phyloP scores from a whole-genome alignment of 129 eudicot genomes.

The Oenanthe sinensis region DNA sequence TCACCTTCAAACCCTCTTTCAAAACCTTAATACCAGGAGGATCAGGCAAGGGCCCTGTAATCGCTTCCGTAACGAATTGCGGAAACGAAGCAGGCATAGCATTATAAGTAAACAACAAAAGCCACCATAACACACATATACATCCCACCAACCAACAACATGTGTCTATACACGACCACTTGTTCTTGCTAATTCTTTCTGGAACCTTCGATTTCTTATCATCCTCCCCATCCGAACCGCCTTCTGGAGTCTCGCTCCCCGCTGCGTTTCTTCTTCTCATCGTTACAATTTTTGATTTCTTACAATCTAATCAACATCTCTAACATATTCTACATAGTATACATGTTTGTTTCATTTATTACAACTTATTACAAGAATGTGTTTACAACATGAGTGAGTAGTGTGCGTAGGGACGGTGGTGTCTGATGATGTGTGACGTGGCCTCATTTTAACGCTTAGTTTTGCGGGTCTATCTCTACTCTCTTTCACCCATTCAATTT shows the following conservation, averaged over 20 bases:
- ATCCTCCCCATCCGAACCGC: constrained; percentile 13
- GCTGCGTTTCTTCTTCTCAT: constrained; percentile 38
- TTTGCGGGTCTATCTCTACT: background rate
- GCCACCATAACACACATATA: constrained; percentile 80
- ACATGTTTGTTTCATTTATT: too few relatives aligned
- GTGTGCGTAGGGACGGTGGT: background rate
- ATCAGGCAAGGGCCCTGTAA: constrained; percentile 83
- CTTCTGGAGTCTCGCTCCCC: constrained; percentile 12
- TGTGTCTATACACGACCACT: constrained; percentile 72
- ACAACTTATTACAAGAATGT: background rate
- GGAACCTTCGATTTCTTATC: constrained; percentile 15
- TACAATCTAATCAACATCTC: background rate
- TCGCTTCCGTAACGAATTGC: constrained; percentile 87
- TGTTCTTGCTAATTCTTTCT: background rate
- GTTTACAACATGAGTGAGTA: background rate
- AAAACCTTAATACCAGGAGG: constrained; percentile 85
- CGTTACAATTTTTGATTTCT: constrained; percentile 26
- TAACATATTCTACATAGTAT: too few relatives aligned
- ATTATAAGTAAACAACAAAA: constrained; percentile 53
- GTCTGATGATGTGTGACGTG: background rate
- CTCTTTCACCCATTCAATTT: background rate
- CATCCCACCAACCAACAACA: constrained; percentile 92
- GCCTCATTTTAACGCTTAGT: background rate
- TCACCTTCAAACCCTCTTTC: constrained; percentile 66
- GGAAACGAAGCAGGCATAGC: constrained; percentile 89